Base-by-base conservation (phyloP, 495 filamentous ascomycete species). In the Penicillium robsamsonii region DNA sequence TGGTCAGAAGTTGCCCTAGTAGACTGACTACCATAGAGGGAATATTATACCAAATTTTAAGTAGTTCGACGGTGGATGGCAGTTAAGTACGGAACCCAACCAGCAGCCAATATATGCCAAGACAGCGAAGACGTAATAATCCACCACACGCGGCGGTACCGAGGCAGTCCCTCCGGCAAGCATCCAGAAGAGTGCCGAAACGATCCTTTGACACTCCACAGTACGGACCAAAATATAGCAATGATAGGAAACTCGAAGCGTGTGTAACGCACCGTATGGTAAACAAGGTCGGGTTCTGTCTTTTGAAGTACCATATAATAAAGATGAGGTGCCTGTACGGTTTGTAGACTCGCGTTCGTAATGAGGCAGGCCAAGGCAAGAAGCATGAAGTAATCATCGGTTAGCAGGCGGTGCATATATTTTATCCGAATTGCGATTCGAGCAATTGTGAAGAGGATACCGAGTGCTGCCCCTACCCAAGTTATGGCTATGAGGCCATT, bases 141-240 rank as follows among this genome's bases (percentile, higher is more conserved):
- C 50, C 68, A 72, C 73, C 74, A 79, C 53, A 61, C 66, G 13
- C 65, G 64, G 13, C 72, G 70, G 54, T 78, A 77, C 30, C 59
- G 41, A 20, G 60, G 54, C 25, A 79, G 54, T 17, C 72, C 65
- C 12, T 69, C 60, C 45, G 79, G 75, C 8, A 81, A 64, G n/a
- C 30, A 64, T 65, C 66, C 66, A 75, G 62, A 76, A 81, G 1
- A 81, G 61, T 0, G 75, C 71, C 47, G 59, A 55, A 81, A 80
- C 25, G 73, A 68, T 9, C 65, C 76, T 64, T 81, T 79, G 52
- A 80, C 73, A 22, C 66, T 66, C 73, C 75, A 78, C 6, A 80
- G 61, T 8, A 76, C 65, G 2, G 63, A 71, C 78, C 78, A 81
- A 65, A 78, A 81, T 27, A 79, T 58, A 27, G 75, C 66, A 51